Percentiles rank a stretch among this genome's conserved stretches.
Evolutionary conservation across 129 eudicot species (phyloP).

Genomic region (Lonicera japonica): DNA sequence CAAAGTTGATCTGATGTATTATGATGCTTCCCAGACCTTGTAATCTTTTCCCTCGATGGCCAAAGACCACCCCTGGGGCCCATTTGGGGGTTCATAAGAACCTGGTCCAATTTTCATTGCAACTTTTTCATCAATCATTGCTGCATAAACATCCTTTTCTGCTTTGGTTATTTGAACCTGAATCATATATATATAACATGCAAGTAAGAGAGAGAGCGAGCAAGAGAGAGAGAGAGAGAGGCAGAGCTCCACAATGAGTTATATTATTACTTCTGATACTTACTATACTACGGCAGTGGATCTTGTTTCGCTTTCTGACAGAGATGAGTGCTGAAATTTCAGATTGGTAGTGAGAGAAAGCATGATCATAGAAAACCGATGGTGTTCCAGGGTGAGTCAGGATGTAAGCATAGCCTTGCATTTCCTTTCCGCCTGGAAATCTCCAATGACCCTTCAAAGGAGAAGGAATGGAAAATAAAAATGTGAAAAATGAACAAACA

Average conservation of each 20-base stretch:
- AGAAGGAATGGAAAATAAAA: slow-evolving; percentile 5
- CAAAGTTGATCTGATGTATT: background rate
- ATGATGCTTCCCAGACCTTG: slow-evolving; percentile 88
- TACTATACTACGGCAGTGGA: slow-evolving; percentile 85
- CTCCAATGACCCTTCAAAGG: slow-evolving; percentile 92
- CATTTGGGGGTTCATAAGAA: slow-evolving; percentile 70
- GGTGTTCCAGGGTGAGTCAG: slow-evolving; percentile 98
- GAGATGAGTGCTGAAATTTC: slow-evolving; percentile 66
- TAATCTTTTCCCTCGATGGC: slow-evolving; percentile 71
- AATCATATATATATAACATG: slow-evolving; percentile 9
- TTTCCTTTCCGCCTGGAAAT: slow-evolving; percentile 98
- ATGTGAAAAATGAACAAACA: background rate
- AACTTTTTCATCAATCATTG: slow-evolving; percentile 73
- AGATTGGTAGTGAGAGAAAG: slow-evolving; percentile 50
- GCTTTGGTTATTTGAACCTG: slow-evolving; percentile 68
- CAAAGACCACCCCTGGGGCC: slow-evolving; percentile 56
- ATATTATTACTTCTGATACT: slow-evolving; percentile 21
- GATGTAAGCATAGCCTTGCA: slow-evolving; percentile 99
- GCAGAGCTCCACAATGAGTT: background rate
- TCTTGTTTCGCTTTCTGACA: slow-evolving; percentile 67
- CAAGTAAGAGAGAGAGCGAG: slow-evolving; percentile 5
- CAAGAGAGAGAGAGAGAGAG: background rate
- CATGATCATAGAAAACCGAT: slow-evolving; percentile 86
- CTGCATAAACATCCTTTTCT: slow-evolving; percentile 92
- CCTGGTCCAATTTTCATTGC: slow-evolving; percentile 96